phyloP scores from a whole-genome alignment of 257 asterid species.

The Solanum tarijense region DNA sequence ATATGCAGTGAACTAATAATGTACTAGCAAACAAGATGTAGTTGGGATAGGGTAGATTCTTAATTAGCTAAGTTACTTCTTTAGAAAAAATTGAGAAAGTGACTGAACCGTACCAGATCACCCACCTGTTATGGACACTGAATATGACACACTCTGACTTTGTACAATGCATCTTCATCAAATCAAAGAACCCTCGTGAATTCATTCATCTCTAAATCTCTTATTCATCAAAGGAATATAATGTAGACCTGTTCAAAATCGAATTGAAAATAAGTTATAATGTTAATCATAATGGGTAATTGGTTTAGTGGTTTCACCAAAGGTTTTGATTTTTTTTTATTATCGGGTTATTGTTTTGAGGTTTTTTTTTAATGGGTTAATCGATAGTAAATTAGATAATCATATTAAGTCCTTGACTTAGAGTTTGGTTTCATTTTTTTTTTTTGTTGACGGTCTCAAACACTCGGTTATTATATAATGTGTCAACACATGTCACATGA shows the following conservation, averaged over 20 bases:
- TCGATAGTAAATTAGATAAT: neutral
- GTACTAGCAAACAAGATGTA: neutral
- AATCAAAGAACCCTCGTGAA: neutral
- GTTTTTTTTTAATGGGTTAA: neutral
- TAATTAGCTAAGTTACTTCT: neutral
- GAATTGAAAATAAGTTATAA: no score
- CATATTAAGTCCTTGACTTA: neutral
- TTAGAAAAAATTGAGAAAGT: conserved; percentile 1
- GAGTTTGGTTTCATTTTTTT: no score
- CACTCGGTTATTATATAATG: no score
- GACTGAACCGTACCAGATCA: neutral
- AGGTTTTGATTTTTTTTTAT: no score
- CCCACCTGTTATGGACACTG: neutral
- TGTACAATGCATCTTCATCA: neutral
- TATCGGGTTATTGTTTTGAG: no score
- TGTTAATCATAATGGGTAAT: neutral
- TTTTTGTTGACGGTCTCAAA: neutral
- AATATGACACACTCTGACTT: neutral
- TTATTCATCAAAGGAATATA: neutral
- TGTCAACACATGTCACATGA: neutral
- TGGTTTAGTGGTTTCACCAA: neutral
- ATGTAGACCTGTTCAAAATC: neutral
- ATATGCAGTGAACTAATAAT: neutral
- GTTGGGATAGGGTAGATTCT: neutral
- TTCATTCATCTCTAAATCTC: neutral